Conservation (phyloP, 345 rosid species). For the Sapria himalayana region DNA sequence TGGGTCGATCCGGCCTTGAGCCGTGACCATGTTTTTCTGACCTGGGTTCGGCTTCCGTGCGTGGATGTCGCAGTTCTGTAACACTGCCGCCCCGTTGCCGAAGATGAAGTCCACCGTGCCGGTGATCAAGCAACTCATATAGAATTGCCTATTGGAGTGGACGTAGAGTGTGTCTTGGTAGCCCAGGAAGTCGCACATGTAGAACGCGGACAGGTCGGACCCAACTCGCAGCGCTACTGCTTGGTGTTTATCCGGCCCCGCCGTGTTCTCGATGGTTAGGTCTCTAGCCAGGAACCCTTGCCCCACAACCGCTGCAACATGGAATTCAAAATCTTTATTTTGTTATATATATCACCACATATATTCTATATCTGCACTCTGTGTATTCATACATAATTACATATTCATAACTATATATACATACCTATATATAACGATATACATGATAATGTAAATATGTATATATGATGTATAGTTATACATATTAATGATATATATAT, state of each 20-base stretch:
- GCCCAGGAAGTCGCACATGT: conserved; percentile 54
- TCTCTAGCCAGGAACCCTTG: conserved; percentile 49
- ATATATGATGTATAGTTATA: no score
- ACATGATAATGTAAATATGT: no score
- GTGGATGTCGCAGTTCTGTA: conserved; percentile 73
- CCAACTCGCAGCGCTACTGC: conserved; percentile 70
- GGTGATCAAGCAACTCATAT: conserved; percentile 31
- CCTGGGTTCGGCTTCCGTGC: conserved; percentile 67
- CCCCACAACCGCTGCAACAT: conserved; percentile 67
- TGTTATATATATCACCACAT: no score
- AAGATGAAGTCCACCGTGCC: conserved; percentile 87
- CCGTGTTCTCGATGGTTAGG: conserved; percentile 65
- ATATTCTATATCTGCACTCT: no score
- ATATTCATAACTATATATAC: no score
- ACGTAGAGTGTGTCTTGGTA: conserved; percentile 67
- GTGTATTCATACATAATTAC: no score
- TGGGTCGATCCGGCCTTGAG: conserved; percentile 72
- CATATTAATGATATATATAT: no score
- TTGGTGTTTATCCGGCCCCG: conserved; percentile 60
- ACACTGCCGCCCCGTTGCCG: conserved; percentile 38
- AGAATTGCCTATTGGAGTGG: conserved; percentile 57
- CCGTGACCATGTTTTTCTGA: conserved; percentile 91
- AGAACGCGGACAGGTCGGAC: conserved; percentile 56
- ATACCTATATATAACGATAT: no score
- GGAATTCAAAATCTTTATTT: no score